phyloP scores from a whole-genome alignment of 2,329 filamentous ascomycete species.

The Alternaria novae-zelandiae region DNA sequence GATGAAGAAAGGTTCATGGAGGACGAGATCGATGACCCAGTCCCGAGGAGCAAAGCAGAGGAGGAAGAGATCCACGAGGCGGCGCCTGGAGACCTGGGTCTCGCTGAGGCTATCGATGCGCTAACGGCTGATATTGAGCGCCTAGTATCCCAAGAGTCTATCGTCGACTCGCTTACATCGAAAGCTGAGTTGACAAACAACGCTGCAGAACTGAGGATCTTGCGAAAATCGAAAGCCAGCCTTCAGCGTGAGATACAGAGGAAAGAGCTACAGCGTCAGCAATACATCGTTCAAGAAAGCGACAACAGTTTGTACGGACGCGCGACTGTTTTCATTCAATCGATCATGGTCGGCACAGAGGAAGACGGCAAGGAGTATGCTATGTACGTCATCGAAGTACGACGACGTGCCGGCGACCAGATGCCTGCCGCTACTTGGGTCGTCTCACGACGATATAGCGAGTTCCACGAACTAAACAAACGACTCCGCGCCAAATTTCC shows the following conservation, averaged over 20 bases:
- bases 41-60: conserved; percentile 65
- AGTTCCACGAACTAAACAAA: conserved; percentile 95
- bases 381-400: conserved; percentile 90
- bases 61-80: conserved; percentile 91
- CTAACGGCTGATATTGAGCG: conserved; percentile 92
- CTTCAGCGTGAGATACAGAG: conserved; percentile 88
- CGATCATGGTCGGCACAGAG: conserved; percentile 89
- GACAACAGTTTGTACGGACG: conserved; percentile 96
- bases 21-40: conserved; percentile 81
- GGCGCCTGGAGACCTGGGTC: conserved; percentile 88
- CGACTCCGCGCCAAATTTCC: conserved; percentile 83
- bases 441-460: conserved; percentile 90
- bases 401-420: conserved; percentile 87
- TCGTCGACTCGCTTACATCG: conserved; percentile 87
- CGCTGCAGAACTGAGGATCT: conserved; percentile 86
- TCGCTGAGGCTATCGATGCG: conserved; percentile 89
- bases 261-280: conserved; percentile 94
- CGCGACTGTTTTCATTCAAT: conserved; percentile 87
- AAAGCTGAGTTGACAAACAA: conserved; percentile 99
- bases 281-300: conserved; percentile 96
- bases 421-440: conserved; percentile 97
- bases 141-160: conserved; percentile 82
- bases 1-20: conserved; percentile 87
- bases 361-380: conserved; percentile 93
- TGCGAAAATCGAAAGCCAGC: conserved; percentile 93